Evolutionary conservation across 2,329 filamentous ascomycete species (phyloP).

Genomic region (Xylariaceae sp.): DNA sequence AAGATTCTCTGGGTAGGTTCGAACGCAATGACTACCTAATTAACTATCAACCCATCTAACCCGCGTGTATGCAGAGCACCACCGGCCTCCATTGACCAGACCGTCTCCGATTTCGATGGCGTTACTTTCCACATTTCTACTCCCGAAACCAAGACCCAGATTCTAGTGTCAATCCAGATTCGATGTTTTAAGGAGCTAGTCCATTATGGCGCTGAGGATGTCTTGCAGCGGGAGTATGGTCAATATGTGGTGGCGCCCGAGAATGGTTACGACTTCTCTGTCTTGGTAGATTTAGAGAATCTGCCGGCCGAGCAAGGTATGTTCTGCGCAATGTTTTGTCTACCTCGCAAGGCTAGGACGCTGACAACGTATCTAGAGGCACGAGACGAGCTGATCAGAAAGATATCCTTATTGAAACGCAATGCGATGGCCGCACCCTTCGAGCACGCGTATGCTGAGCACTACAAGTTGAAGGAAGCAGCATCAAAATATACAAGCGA

Average conservation of each 20-base stretch:
- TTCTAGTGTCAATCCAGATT: constrained; percentile 92
- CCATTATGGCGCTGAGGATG: constrained; percentile 88
- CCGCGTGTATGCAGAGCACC: constrained; percentile 66
- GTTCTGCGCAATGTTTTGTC: not conserved
- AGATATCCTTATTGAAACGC: constrained; percentile 91
- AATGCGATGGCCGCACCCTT: constrained; percentile 99
- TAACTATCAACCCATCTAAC: constrained; percentile 41
- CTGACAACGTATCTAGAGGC: constrained; percentile 63
- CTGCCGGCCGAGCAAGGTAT: constrained; percentile 79
- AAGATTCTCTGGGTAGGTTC: constrained; percentile 80
- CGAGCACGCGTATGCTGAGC: constrained; percentile 94
- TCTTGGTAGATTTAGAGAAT: constrained; percentile 85
- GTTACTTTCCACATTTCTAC: constrained; percentile 99
- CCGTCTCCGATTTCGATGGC: constrained; percentile 98
- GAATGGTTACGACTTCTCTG: constrained; percentile 93
- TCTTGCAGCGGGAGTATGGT: constrained; percentile 94
- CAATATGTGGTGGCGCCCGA: constrained; percentile 87
- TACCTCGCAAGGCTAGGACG: constrained; percentile 1
- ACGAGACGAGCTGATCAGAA: constrained; percentile 82
- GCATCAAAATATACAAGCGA: constrained; percentile 93
- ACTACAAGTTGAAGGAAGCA: constrained; percentile 83
- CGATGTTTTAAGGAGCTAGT: constrained; percentile 94
- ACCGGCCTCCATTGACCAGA: constrained; percentile 92
- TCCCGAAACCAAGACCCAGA: constrained; percentile 90
- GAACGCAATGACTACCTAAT: not conserved